Evolutionary conservation across 2,329 filamentous ascomycete species (phyloP).

Genomic region (Colletotrichum nymphaeae): DNA sequence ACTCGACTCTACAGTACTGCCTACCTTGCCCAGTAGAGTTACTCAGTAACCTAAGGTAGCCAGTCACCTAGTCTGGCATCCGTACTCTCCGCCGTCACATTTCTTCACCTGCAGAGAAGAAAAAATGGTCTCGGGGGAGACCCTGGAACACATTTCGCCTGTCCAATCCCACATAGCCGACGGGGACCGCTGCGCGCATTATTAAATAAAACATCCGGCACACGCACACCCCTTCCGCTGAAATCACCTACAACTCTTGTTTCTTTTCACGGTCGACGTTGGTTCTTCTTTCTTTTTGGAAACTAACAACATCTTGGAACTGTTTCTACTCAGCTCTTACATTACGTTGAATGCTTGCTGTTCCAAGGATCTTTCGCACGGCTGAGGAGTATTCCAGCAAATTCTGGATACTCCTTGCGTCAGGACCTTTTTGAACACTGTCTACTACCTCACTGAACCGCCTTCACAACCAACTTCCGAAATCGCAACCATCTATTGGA

Average conservation of each 20-base stretch:
- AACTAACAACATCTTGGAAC: background rate
- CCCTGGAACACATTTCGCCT: background rate
- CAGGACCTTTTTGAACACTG: slow-evolving; percentile 54
- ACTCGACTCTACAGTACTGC: background rate
- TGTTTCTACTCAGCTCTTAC: background rate
- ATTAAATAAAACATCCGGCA: slow-evolving; percentile 15
- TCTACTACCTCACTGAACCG: slow-evolving; percentile 10
- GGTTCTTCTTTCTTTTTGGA: background rate
- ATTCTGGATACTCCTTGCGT: slow-evolving; percentile 74
- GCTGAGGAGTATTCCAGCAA: slow-evolving; percentile 72
- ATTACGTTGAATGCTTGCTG: slow-evolving; percentile 28
- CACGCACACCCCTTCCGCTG: background rate
- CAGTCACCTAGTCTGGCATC: background rate
- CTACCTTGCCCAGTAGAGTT: background rate
- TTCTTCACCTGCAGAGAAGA: background rate
- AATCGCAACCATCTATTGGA: background rate
- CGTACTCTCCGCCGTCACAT: background rate
- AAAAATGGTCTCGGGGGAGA: background rate
- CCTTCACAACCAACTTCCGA: slow-evolving; percentile 27
- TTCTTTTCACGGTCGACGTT: background rate
- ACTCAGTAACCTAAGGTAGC: too few relatives aligned
- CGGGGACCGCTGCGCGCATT: slow-evolving; percentile 17
- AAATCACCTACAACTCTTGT: background rate
- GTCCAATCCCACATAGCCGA: slow-evolving; percentile 19
- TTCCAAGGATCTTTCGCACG: slow-evolving; percentile 55